phyloP scores from a whole-genome alignment of 805 yeast genomes.

The Grigorovia jiainica region DNA sequence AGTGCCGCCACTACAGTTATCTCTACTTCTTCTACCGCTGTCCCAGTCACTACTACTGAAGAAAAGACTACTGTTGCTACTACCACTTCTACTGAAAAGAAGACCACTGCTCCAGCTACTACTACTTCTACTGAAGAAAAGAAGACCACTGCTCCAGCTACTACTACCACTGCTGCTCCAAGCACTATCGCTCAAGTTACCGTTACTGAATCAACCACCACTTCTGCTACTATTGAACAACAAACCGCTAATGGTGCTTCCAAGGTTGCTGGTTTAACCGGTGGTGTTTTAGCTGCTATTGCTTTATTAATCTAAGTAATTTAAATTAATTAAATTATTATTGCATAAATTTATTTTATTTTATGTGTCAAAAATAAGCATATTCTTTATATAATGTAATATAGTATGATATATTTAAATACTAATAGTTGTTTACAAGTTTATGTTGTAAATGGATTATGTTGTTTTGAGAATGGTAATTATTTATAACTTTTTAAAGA shows the following conservation, averaged over 20 bases:
- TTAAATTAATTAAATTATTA: neutral
- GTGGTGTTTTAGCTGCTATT: slow-evolving; percentile 9
- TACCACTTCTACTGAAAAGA: neutral
- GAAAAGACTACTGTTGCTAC: slow-evolving; percentile 3
- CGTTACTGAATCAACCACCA: slow-evolving; percentile 1
- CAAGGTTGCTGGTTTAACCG: slow-evolving; percentile 8
- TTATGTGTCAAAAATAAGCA: neutral
- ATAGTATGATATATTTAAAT: neutral
- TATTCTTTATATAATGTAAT: neutral
- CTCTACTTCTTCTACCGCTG: slow-evolving; percentile 1
- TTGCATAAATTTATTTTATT: too few relatives aligned
- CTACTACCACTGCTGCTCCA: neutral
- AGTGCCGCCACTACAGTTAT: slow-evolving; percentile 1
- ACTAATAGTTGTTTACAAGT: neutral
- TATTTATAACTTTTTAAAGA: too few relatives aligned
- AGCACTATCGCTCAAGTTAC: slow-evolving; percentile 4
- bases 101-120: slow-evolving; percentile 3
- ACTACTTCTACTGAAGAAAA: slow-evolving; percentile 5
- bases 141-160: neutral
- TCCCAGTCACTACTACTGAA: slow-evolving; percentile 7
- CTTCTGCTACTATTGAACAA: slow-evolving; percentile 1
- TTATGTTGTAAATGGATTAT: neutral
- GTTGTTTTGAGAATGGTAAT: neutral
- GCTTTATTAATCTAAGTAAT: slow-evolving; percentile 5
- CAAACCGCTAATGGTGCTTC: slow-evolving; percentile 10